A percentile compares a stretch with the other conserved stretches of the same genome.
phyloP scores from a whole-genome alignment of 2,329 filamentous ascomycete species.

The Penicillium sp. region DNA sequence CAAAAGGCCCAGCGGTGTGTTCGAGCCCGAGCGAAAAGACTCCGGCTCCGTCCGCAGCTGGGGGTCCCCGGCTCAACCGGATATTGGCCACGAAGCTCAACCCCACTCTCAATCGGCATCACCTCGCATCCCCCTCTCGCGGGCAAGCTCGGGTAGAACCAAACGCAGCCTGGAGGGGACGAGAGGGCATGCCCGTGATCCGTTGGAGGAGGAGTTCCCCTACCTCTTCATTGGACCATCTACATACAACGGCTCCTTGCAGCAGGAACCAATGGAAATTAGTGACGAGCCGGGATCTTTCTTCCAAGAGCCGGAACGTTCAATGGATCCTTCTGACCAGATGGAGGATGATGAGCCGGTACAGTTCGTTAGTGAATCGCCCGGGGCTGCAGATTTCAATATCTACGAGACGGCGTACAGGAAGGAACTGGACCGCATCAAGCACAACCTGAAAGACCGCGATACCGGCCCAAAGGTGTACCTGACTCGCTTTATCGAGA shows the following conservation, averaged over 20 bases:
- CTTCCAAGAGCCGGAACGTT: constrained; percentile 31
- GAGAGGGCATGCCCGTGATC: constrained; percentile 63
- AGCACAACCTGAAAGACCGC: constrained; percentile 37
- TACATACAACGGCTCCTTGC: constrained; percentile 39
- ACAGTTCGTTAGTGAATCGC: constrained; percentile 74
- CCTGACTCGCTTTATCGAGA: constrained; percentile 53
- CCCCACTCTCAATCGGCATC: constrained; percentile 31
- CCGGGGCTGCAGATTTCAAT: constrained; percentile 77
- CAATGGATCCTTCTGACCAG: constrained; percentile 20
- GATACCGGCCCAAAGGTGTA: constrained; percentile 59
- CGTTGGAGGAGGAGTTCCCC: constrained; percentile 63
- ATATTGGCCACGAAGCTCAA: constrained; percentile 14
- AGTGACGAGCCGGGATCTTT: constrained; percentile 17
- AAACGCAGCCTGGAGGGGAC: constrained; percentile 48
- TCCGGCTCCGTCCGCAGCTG: constrained; percentile 27
- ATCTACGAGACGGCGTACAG: constrained; percentile 88
- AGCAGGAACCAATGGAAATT: constrained; percentile 15
- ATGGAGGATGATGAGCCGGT: constrained; percentile 15
- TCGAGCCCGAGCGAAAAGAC: constrained; percentile 26
- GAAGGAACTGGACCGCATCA: constrained; percentile 74
- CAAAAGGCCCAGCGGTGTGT: constrained; percentile 17
- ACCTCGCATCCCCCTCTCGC: constrained; percentile 28
- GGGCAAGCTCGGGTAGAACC: constrained; percentile 34
- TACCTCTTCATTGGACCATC: constrained; percentile 75
- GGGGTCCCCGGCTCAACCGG: constrained; percentile 19